Base-by-base conservation (phyloP, 2,329 filamentous ascomycete species). In the Nannizziopsis arthrosporioides region DNA sequence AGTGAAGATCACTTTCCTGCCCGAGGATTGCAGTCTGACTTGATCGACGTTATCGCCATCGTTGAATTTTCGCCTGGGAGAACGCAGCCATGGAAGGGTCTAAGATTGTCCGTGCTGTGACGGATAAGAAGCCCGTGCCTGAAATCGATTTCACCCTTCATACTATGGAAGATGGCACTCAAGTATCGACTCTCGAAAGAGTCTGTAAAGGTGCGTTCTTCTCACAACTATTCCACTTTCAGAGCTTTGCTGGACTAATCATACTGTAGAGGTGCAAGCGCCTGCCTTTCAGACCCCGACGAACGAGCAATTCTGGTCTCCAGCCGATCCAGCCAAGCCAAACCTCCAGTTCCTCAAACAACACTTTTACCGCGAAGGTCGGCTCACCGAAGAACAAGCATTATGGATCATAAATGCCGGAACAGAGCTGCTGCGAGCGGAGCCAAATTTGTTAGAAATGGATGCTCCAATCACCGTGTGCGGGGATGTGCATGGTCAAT, bases 71-170 rank as follows among this genome's bases (percentile, higher is more conserved):
- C 19, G 46, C 18, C 30, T 17, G 18, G 42, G 17, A 17, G 4
- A 17, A n/a, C 18, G 47, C 53, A 57, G 67, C 55, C 32, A 71
- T 71, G 69, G 66, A 68, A 55, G 59, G 56, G 40, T 47, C 44
- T 12, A 58, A 61, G 55, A 54, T 95, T 63, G 87, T 94, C 63
- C 86, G 85, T 66, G 92, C 92, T 52, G 88, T 98, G 62, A 81
- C 82, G 67, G 81, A 95, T 61, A 96, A 96, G 82, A 90, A 85
- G 74, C 89, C 90, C 47, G 77, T 93, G 44, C 92, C 92, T 50
- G 90, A 96, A 75, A 96, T 98, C 62, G 92, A 98, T 73, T 98
- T 98, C 68, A 93, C 87, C 49, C 81, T 98, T 63, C 92, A 98
- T 69, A 92, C 85, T 54, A 95, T 96, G 90, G 92, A 98, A 68